Evolutionary conservation across 164 flowering plant genomes (phyloP).

Genomic region (Stephania yunnanensis): DNA sequence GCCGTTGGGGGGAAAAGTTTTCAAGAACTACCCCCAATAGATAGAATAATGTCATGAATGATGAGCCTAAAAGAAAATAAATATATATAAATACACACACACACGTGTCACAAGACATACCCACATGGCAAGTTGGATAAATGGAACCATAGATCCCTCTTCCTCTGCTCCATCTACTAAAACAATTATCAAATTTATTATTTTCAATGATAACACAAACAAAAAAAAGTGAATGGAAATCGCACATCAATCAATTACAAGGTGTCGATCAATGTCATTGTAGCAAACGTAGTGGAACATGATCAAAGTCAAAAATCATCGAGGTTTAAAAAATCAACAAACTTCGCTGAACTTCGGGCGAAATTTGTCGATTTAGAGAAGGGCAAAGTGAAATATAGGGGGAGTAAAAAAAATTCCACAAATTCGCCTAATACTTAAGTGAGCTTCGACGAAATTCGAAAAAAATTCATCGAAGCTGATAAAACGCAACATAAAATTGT

Average conservation of each 20-base stretch:
- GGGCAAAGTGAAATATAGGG: too few relatives aligned
- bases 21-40: not conserved
- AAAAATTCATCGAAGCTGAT: too few relatives aligned
- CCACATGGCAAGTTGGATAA: constrained; percentile 95
- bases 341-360: too few relatives aligned
- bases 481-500: too few relatives aligned
- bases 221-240: not conserved
- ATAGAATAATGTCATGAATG: not conserved
- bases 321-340: too few relatives aligned
- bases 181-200: constrained; percentile 6
- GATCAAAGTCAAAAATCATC: not conserved
- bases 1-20: not conserved
- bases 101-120: constrained; percentile 33
- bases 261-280: not conserved
- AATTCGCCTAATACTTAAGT: too few relatives aligned
- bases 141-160: constrained; percentile 43
- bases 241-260: not conserved
- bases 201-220: not conserved
- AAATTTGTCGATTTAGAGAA: too few relatives aligned
- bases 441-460: too few relatives aligned
- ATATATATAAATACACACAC: too few relatives aligned
- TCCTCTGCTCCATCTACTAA: constrained; percentile 29
- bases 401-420: too few relatives aligned
- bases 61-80: not conserved
- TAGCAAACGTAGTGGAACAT: not conserved